Evolutionary conservation across 2,329 filamentous ascomycete species (phyloP).

Genomic region (Fonsecaea erecta): DNA sequence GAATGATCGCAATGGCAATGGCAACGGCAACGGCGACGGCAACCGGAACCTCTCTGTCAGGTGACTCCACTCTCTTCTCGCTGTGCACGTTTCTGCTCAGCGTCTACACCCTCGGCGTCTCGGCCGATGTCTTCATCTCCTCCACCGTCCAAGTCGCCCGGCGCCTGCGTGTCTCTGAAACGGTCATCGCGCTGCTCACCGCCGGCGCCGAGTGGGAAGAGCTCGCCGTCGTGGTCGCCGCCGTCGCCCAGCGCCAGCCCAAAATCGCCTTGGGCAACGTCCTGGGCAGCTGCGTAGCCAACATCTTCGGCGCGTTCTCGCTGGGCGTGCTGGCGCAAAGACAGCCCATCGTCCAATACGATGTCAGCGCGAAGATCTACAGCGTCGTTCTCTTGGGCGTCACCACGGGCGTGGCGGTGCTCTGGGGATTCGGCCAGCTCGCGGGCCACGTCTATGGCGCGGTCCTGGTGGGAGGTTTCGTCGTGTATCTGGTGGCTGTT

Average conservation of each 20-base stretch:
- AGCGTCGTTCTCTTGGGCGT: conserved; percentile 49
- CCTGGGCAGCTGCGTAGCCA: conserved; percentile 60
- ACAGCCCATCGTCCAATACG: conserved; percentile 46
- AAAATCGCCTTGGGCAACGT: conserved; percentile 61
- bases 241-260: conserved; percentile 52
- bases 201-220: conserved; percentile 63
- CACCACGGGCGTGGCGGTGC: conserved; percentile 47
- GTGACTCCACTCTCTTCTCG: conserved; percentile 12
- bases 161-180: conserved; percentile 52
- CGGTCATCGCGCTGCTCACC: conserved; percentile 58
- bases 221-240: conserved; percentile 56
- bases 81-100: conserved; percentile 22
- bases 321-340: conserved; percentile 54
- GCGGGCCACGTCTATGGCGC: conserved; percentile 42
- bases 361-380: conserved; percentile 56
- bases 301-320: conserved; percentile 61
- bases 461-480: conserved; percentile 51
- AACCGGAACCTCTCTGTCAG: not conserved
- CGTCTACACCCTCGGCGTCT: conserved; percentile 15
- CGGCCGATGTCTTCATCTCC: conserved; percentile 11
- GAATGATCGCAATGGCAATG: too few species aligned
- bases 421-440: conserved; percentile 16
- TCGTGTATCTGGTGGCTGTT: conserved; percentile 52
- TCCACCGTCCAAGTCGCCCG: conserved; percentile 53
- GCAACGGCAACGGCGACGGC: too few species aligned